Percentiles rank a stretch among this genome's conserved stretches.
phyloP scores from a whole-genome alignment of 805 yeast species.

The Torulaspora franciscae region DNA sequence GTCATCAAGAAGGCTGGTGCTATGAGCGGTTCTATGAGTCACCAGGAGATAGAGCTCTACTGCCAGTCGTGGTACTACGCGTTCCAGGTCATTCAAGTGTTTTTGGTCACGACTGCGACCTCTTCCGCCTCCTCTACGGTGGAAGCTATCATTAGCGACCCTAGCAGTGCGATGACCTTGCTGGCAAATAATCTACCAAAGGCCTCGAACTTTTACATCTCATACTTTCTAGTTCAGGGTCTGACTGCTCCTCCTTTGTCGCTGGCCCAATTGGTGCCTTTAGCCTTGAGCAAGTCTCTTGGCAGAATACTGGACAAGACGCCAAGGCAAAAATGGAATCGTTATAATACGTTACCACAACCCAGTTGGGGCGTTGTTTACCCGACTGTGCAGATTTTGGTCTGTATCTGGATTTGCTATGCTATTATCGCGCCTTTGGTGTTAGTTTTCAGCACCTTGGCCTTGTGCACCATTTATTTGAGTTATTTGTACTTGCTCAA shows the following conservation, averaged over 20 bases:
- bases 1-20: slow-evolving; percentile 74
- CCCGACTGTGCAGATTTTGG: slow-evolving; percentile 71
- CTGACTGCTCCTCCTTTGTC: slow-evolving; percentile 71
- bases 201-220: slow-evolving; percentile 85
- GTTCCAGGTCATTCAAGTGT: slow-evolving; percentile 86
- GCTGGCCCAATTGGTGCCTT: slow-evolving; percentile 66
- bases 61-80: slow-evolving; percentile 87
- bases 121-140: slow-evolving; percentile 79
- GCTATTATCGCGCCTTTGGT: slow-evolving; percentile 74
- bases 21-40: slow-evolving; percentile 64
- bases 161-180: slow-evolving; percentile 65
- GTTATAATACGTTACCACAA: slow-evolving; percentile 56
- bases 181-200: slow-evolving; percentile 77
- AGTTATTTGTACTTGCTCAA: slow-evolving; percentile 60
- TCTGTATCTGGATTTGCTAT: slow-evolving; percentile 68
- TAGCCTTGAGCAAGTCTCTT: slow-evolving; percentile 65
- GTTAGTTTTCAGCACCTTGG: slow-evolving; percentile 58
- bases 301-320: slow-evolving; percentile 74
- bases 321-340: slow-evolving; percentile 88
- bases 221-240: slow-evolving; percentile 78
- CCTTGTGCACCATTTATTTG: slow-evolving; percentile 52
- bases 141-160: slow-evolving; percentile 60
- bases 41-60: slow-evolving; percentile 68
- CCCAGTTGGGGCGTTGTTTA: slow-evolving; percentile 80
- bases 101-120: slow-evolving; percentile 75